Evolutionary conservation across 441 rosid species (phyloP).

Genomic region (Kokia cookei): DNA sequence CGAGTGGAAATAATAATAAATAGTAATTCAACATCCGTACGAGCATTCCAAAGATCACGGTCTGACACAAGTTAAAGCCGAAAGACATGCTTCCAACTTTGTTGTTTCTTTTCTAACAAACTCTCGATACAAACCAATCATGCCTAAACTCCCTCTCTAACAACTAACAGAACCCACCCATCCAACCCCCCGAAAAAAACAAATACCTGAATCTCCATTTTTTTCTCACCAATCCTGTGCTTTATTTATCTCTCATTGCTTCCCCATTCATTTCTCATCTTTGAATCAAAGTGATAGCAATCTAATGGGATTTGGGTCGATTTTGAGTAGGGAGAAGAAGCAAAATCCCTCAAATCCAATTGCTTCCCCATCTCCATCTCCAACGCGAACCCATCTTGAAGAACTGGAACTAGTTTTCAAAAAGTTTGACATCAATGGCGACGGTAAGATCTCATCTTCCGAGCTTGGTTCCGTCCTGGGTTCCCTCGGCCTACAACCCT

Average conservation of each 20-base stretch:
- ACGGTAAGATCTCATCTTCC: slow-evolving; percentile 84
- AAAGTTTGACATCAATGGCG: slow-evolving; percentile 79
- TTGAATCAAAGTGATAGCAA: not conserved
- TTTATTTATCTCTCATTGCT: not conserved
- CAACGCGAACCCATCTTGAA: slow-evolving; percentile 18
- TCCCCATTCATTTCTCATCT: not conserved
- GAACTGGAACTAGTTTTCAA: slow-evolving; percentile 71
- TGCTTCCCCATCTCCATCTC: not conserved
- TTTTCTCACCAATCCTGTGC: not conserved
- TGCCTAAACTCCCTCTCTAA: no score
- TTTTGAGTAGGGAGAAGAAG: slow-evolving; percentile 46
- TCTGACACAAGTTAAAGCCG: no score
- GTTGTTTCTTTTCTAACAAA: no score
- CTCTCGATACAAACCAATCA: no score
- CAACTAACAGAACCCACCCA: no score
- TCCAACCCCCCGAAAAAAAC: no score
- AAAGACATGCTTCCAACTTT: no score
- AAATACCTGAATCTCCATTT: not conserved
- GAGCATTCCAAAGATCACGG: no score
- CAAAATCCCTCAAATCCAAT: slow-evolving; percentile 17
- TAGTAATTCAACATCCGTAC: no score
- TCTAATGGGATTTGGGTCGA: slow-evolving; percentile 37
- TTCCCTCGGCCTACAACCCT: slow-evolving; percentile 53
- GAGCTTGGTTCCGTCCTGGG: slow-evolving; percentile 75
- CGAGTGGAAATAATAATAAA: no score